Conservation (phyloP, 176 grass and related monocot genomes). For the Tuctoria greenei region DNA sequence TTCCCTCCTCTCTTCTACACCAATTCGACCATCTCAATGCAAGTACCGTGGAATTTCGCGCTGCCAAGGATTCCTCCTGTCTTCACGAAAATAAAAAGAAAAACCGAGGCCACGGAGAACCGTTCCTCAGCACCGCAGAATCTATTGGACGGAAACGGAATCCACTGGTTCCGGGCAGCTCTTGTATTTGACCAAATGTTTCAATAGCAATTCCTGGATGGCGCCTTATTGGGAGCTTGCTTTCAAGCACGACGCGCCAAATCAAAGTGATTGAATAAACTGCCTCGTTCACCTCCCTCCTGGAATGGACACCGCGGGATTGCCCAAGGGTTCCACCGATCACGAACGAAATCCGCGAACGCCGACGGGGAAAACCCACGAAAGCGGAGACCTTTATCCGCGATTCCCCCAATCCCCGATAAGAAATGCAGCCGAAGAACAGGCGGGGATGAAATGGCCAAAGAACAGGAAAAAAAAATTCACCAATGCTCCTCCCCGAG, state of each 20-base stretch:
- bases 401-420: slow-evolving; percentile 20
- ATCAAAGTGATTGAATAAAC: neutral
- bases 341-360: neutral
- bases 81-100: neutral
- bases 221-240: neutral
- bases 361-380: neutral
- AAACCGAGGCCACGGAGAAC: neutral
- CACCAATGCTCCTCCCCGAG: neutral
- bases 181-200: neutral
- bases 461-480: neutral
- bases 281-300: neutral
- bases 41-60: neutral
- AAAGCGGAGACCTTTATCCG: neutral
- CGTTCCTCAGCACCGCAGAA: neutral
- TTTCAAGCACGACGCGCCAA: neutral
- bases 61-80: neutral
- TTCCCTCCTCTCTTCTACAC: slow-evolving; percentile 32
- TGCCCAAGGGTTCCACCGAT: slow-evolving; percentile 2
- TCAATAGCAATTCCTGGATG: neutral
- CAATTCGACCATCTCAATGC: slow-evolving; percentile 24
- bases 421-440: slow-evolving; percentile 2
- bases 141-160: neutral
- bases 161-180: neutral
- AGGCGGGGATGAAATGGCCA: neutral
- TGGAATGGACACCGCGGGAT: neutral